phyloP scores from a whole-genome alignment of 495 filamentous ascomycete genomes.

The Alectoria sarmentosa region DNA sequence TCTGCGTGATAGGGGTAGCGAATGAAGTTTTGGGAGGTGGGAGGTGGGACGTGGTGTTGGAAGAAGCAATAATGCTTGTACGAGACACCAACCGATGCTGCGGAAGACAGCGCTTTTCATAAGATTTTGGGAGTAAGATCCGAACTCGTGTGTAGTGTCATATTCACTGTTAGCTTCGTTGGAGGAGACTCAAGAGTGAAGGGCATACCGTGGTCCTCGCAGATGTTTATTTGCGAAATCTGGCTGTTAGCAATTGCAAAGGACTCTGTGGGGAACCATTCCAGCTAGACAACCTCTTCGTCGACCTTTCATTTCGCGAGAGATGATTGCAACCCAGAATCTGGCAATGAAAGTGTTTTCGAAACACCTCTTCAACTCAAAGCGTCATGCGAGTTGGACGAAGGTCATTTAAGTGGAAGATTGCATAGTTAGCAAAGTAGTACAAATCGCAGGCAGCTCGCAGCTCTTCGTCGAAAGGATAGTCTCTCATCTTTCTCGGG shows the following conservation, averaged over 20 bases:
- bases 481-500: conserved; percentile 72
- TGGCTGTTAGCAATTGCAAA: conserved; percentile 78
- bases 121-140: conserved; percentile 86
- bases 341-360: background rate
- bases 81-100: conserved; percentile 75
- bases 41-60: conserved; percentile 84
- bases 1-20: conserved; percentile 60
- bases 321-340: background rate
- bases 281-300: conserved; percentile 30
- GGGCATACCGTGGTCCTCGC: conserved; percentile 78
- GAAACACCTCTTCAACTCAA: background rate
- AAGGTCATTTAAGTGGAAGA: background rate
- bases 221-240: conserved; percentile 90
- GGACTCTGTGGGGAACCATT: conserved; percentile 78
- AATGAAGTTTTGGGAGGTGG: conserved; percentile 75
- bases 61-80: conserved; percentile 93
- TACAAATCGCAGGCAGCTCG: conserved; percentile 76
- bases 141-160: conserved; percentile 87
- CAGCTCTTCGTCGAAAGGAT: conserved; percentile 65
- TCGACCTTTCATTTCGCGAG: background rate
- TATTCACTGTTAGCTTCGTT: conserved; percentile 12
- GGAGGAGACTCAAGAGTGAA: background rate
- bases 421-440: conserved; percentile 78
- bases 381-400: background rate
- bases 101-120: conserved; percentile 89